Evolutionary conservation across 108 stramenopile species (phyloP).

Genomic region (Mayamaea pseudoterrestris): DNA sequence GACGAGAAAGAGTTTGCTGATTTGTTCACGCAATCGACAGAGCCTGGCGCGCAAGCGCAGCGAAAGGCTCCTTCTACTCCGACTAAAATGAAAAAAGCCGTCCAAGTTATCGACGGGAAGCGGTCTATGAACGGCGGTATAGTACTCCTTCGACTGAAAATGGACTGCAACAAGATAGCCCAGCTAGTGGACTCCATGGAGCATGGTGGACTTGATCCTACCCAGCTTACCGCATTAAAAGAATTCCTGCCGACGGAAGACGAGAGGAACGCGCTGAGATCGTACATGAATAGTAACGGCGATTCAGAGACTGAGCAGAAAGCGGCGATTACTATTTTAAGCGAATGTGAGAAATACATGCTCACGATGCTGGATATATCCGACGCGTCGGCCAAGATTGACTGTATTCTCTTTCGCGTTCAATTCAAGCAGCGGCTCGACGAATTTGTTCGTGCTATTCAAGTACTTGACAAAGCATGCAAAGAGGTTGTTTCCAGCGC

Average conservation of each 20-base stretch:
- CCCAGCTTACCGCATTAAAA: conserved; percentile 59
- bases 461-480: conserved; percentile 58
- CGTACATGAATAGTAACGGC: conserved; percentile 47
- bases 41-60: conserved; percentile 55
- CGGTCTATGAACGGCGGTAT: conserved; percentile 90
- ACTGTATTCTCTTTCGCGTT: conserved; percentile 71
- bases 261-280: conserved; percentile 39
- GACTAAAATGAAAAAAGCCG: conserved; percentile 58
- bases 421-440: conserved; percentile 59
- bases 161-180: conserved; percentile 49
- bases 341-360: conserved; percentile 79
- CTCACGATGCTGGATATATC: conserved; percentile 55
- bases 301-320: conserved; percentile 24
- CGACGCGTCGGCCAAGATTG: conserved; percentile 52
- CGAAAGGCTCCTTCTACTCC: conserved; percentile 16
- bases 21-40: conserved; percentile 70
- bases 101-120: conserved; percentile 83
- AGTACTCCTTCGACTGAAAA: conserved; percentile 64
- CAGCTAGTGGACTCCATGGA: conserved; percentile 65
- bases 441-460: conserved; percentile 45
- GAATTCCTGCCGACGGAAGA: conserved; percentile 70
- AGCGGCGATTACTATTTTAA: conserved; percentile 41
- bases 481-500: conserved; percentile 64
- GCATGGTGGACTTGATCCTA: conserved; percentile 50
- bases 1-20: conserved; percentile 83